Conservation (phyloP, 2,329 filamentous ascomycete species). For the Fusarium devonianum region DNA sequence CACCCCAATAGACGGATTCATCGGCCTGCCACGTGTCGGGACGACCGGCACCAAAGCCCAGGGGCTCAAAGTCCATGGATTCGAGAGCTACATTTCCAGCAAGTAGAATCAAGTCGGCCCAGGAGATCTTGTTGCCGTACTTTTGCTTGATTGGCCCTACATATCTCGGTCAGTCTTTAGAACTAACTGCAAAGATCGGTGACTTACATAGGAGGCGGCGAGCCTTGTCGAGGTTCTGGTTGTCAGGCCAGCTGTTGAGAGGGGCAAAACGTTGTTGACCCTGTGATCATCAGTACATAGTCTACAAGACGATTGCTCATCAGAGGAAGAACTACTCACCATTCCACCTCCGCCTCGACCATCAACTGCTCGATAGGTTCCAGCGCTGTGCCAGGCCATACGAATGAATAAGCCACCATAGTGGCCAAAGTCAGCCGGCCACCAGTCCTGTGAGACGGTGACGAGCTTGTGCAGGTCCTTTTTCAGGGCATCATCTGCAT, state of each 20-base stretch:
- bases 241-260: slow-evolving; percentile 83
- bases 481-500: slow-evolving; percentile 65
- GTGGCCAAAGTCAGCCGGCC: slow-evolving; percentile 83
- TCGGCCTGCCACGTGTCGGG: slow-evolving; percentile 78
- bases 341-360: slow-evolving; percentile 77
- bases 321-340: slow-evolving; percentile 30
- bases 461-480: slow-evolving; percentile 74
- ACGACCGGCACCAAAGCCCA: slow-evolving; percentile 77
- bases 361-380: slow-evolving; percentile 78
- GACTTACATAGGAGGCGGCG: slow-evolving; percentile 71
- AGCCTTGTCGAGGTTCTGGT: slow-evolving; percentile 80
- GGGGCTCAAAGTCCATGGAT: slow-evolving; percentile 76
- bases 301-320: too few relatives aligned
- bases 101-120: slow-evolving; percentile 76
- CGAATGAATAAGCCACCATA: slow-evolving; percentile 83
- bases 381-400: slow-evolving; percentile 82
- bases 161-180: background rate
- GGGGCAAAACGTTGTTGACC: slow-evolving; percentile 83
- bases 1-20: slow-evolving; percentile 79
- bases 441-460: slow-evolving; percentile 82
- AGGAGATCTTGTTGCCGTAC: slow-evolving; percentile 83
- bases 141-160: slow-evolving; percentile 78
- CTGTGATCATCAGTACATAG: slow-evolving; percentile 26
- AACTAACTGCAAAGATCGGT: rapidly evolving
- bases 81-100: slow-evolving; percentile 80